These are phyloP conservation scores for Smallanthus sonchifolius DNA, from an alignment of 129 eudicot species.

Conservation along the genomic window DNA sequence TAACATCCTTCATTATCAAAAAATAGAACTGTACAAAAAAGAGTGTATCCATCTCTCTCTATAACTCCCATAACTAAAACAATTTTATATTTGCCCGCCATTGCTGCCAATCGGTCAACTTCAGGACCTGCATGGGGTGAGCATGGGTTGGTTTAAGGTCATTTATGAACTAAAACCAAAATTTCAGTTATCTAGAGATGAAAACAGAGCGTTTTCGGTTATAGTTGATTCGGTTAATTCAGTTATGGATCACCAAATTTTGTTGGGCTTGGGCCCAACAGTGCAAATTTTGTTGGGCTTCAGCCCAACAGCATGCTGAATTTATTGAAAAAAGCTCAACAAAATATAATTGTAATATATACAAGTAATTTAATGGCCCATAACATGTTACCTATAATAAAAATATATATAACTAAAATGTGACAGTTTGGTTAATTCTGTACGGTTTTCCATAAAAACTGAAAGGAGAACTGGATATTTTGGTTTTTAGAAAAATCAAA, in stretches of 20 bases:
- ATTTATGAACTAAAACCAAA: not conserved
- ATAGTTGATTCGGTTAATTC: not conserved
- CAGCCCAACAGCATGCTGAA: not conserved
- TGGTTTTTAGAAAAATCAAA: not conserved
- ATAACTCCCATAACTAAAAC: constrained; percentile 87
- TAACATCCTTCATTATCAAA: constrained; percentile 82
- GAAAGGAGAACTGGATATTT: not conserved
- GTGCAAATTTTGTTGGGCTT: not conserved
- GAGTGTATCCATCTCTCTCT: constrained; percentile 91
- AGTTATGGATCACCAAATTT: not conserved
- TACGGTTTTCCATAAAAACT: too few species aligned
- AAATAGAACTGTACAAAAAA: constrained; percentile 74
- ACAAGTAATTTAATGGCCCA: too few species aligned
- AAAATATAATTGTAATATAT: not conserved
- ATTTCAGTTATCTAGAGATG: not conserved
- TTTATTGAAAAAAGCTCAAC: not conserved
- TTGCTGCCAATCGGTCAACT: constrained; percentile 87
- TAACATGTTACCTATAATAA: too few species aligned
- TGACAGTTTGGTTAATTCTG: too few species aligned
- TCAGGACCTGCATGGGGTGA: constrained; percentile 66
- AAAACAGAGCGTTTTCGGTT: not conserved
- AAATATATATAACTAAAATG: not conserved
- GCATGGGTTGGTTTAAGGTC: not conserved
- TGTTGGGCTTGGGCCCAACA: not conserved
- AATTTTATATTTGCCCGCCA: constrained; percentile 92